Evolutionary conservation across 495 filamentous ascomycete species (phyloP).

Genomic region (Oidiodendron maius): DNA sequence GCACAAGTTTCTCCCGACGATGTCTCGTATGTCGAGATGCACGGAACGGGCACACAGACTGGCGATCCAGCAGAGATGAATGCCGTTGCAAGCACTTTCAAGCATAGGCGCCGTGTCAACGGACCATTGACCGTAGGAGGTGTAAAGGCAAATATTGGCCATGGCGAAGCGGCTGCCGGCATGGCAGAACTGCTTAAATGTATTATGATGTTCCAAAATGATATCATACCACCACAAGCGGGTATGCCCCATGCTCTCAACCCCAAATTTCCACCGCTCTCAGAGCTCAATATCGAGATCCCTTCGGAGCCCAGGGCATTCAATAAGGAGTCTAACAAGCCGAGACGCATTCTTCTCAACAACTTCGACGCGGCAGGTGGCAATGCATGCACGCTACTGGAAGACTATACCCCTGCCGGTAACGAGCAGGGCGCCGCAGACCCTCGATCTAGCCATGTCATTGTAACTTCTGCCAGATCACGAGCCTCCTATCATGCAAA

Average conservation of each 20-base stretch:
- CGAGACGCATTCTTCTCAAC: conserved; percentile 34
- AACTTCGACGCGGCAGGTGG: too few species aligned
- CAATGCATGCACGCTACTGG: too few species aligned
- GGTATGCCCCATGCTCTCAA: conserved; percentile 61
- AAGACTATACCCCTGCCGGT: conserved; percentile 59
- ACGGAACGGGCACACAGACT: conserved; percentile 77
- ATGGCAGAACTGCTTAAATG: conserved; percentile 55
- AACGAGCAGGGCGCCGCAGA: conserved; percentile 31
- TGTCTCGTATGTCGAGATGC: conserved; percentile 77
- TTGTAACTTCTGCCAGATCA: conserved; percentile 52
- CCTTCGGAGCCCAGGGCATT: background rate
- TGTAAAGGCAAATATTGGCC: conserved; percentile 59
- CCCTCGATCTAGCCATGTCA: conserved; percentile 42
- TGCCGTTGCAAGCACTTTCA: too few species aligned
- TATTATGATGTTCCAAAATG: conserved; percentile 21
- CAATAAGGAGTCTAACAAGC: background rate
- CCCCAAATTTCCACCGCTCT: conserved; percentile 57
- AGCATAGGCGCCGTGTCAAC: too few species aligned
- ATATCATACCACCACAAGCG: conserved; percentile 42
- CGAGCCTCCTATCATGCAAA: conserved; percentile 39
- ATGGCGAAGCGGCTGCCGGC: conserved; percentile 28
- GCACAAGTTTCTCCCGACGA: conserved; percentile 65
- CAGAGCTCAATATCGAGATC: too few species aligned
- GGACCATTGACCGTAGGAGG: conserved; percentile 40
- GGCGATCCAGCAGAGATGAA: conserved; percentile 73